A percentile compares a stretch with the other conserved stretches of the same genome.
These are phyloP conservation scores for Theobroma cacao DNA, from an alignment of 345 rosid species.

Conservation along the genomic window DNA sequence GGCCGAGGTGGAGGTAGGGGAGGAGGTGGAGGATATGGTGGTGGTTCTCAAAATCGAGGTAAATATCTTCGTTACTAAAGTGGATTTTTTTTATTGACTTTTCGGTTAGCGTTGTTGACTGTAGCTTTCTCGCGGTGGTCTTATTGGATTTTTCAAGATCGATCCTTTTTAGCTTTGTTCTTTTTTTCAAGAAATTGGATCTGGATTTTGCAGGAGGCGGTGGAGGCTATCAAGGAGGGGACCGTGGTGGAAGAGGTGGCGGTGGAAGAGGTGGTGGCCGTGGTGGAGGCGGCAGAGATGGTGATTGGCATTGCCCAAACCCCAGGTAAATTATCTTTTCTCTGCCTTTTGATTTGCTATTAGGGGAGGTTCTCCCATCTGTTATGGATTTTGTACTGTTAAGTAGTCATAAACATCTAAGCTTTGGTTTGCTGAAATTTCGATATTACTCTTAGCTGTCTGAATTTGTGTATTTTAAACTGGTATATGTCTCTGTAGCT, in stretches of 20 bases:
- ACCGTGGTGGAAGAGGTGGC: constrained; percentile 70
- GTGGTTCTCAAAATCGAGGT: constrained; percentile 50
- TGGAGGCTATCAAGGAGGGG: constrained; percentile 68
- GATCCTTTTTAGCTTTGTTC: background rate
- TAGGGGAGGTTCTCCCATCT: background rate
- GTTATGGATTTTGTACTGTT: background rate
- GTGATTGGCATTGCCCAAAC: constrained; percentile 95
- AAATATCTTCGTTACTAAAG: constrained; percentile 2
- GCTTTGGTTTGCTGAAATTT: background rate
- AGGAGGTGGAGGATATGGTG: constrained; percentile 59
- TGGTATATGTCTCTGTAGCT: constrained; percentile 57
- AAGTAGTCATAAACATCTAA: background rate
- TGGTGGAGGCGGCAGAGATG: constrained; percentile 85
- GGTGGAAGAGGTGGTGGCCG: constrained; percentile 59
- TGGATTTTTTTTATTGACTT: constrained; percentile 18
- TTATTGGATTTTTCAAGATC: background rate
- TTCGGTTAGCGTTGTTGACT: background rate
- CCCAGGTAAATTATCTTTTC: constrained; percentile 47
- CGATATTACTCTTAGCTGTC: background rate
- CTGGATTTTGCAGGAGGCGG: constrained; percentile 29
- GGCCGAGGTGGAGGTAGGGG: constrained; percentile 49
- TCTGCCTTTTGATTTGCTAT: constrained; percentile 6
- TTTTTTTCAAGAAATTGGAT: constrained; percentile 1
- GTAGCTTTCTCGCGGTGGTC: background rate
- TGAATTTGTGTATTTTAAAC: constrained; percentile 24